These are phyloP conservation scores for Celoporthe dispersa DNA, from an alignment of 2,329 filamentous ascomycete species.

Conservation along the genomic window DNA sequence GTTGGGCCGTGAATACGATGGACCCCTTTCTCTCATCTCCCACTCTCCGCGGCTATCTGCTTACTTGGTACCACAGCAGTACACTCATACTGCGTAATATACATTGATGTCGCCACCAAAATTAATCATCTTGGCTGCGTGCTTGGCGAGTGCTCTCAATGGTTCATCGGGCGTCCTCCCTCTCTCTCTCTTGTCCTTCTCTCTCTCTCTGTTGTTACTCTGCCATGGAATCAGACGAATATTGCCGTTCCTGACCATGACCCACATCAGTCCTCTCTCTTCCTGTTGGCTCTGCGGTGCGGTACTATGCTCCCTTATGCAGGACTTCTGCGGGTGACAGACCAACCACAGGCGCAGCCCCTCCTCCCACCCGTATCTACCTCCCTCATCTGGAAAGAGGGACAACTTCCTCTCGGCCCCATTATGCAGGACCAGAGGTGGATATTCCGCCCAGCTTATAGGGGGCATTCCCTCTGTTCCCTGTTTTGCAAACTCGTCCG, in stretches of 20 bases:
- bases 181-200: too few species aligned
- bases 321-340: conserved; percentile 3
- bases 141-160: not conserved
- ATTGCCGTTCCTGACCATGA: not conserved
- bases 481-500: not conserved
- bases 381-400: conserved; percentile 8
- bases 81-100: not conserved
- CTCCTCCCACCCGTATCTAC: conserved; percentile 6
- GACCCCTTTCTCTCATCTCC: not conserved
- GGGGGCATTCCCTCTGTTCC: not conserved
- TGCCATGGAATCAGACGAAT: not conserved
- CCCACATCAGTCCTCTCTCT: not conserved
- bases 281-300: not conserved
- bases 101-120: not conserved
- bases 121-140: not conserved
- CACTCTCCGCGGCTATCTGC: not conserved
- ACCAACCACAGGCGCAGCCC: conserved; percentile 2
- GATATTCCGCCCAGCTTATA: not conserved
- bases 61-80: not conserved
- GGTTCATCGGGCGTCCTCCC: too few species aligned
- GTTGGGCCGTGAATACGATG: not conserved
- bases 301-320: not conserved
- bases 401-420: not conserved
- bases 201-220: too few species aligned
- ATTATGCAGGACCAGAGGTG: not conserved